Evolutionary conservation across 192 early-diverging fungal genomes (phyloP).

Genomic region (Mycoemilia scoparia): DNA sequence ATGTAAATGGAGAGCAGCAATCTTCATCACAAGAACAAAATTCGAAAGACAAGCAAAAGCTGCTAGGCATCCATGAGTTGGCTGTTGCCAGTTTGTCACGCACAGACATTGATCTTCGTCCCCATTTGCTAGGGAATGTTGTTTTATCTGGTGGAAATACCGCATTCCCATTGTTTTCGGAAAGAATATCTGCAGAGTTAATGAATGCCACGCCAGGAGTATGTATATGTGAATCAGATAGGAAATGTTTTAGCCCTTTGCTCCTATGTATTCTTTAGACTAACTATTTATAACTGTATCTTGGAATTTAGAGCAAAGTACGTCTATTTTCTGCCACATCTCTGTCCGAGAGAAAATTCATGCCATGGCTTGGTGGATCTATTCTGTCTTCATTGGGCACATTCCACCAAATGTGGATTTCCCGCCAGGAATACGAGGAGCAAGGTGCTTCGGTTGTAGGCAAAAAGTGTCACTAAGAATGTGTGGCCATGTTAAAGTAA

Average conservation of each 20-base stretch:
- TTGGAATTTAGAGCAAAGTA: slow-evolving; percentile 63
- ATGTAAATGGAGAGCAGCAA: too few relatives aligned
- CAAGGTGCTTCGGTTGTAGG: slow-evolving; percentile 66
- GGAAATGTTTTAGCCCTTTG: background rate
- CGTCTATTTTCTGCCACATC: slow-evolving; percentile 64
- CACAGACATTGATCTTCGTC: slow-evolving; percentile 79
- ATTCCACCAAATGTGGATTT: slow-evolving; percentile 98
- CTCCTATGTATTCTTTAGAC: slow-evolving; percentile 2
- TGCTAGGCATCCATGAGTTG: slow-evolving; percentile 51
- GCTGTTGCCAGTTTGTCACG: slow-evolving; percentile 47
- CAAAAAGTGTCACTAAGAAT: slow-evolving; percentile 56
- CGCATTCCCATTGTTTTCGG: slow-evolving; percentile 68
- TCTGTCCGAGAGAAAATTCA: slow-evolving; percentile 69
- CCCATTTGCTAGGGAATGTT: slow-evolving; percentile 59
- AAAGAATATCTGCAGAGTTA: slow-evolving; percentile 39
- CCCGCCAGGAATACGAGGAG: slow-evolving; percentile 88
- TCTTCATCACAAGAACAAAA: too few relatives aligned
- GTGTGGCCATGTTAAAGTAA: background rate
- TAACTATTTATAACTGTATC: slow-evolving; percentile 8
- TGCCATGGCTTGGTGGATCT: slow-evolving; percentile 95
- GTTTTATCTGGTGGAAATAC: slow-evolving; percentile 84
- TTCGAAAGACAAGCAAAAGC: slow-evolving; percentile 3
- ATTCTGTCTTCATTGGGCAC: slow-evolving; percentile 87
- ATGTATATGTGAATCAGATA: background rate
- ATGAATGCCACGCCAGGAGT: slow-evolving; percentile 11